Base-by-base conservation (phyloP, 2,329 filamentous ascomycete genomes). In the Westerdykella ornata region DNA sequence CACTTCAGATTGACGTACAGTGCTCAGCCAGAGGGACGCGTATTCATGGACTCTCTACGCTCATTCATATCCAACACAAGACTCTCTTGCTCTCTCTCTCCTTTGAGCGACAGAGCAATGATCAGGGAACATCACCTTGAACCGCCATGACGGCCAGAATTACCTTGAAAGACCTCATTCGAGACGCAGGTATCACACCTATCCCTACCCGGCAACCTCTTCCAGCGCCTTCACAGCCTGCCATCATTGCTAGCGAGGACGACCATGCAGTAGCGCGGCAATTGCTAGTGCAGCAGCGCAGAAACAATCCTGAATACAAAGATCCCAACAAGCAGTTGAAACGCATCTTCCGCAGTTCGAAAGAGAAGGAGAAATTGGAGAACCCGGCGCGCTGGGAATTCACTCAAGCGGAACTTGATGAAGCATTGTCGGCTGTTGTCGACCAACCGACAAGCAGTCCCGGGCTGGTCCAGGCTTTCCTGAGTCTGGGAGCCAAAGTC, bases 341-440 rank as follows among this genome's bases (percentile, higher is more conserved):
- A 46, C 55, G 52, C 32, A 58, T 65, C 6, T 65, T 65, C 47
- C 58, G 52, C 35, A 60, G 54, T 22, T 60, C 62, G 4, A 26
- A 26, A 26, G 22, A 26, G 22, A 26, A 65, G 43, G 59, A 60
- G 9, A 62, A 57, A 42, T 47, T 51, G 11, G 54, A 54, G 19
- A 58, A 63, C 22, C 44, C 48, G 12, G 48, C 42, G 26, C 42
- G 47, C 32, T 60, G 57, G 55, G 43, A 53, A 12, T 64, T 64
- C 41, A 57, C 60, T 8, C 61, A 63, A 32, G 61, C 64, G 14
- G 62, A 65, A 37, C 45, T 65, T 19, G 62, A 65, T 38, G 51
- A 60, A 26, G 60, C 60, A 3, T 43, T 65, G 31, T 62, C 56
- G n/a, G 54, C 54, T 14, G 53, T 59, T 26, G 56, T 65, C 35